These are phyloP conservation scores for Quercus rubra DNA, from an alignment of 306 rosid genomes.

Conservation along the genomic window DNA sequence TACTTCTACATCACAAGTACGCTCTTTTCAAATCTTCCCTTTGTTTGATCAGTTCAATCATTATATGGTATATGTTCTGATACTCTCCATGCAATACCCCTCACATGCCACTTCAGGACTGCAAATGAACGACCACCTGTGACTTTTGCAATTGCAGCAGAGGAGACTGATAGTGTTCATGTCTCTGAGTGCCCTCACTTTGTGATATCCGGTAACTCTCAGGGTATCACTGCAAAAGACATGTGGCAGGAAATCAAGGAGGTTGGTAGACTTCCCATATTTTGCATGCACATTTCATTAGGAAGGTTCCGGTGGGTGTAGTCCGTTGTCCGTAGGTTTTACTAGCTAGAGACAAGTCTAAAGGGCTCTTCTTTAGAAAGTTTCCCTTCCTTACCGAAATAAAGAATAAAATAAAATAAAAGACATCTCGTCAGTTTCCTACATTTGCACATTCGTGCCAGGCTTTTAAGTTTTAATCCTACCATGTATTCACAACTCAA, in stretches of 20 bases:
- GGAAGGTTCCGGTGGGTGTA: neutral
- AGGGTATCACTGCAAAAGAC: slow-evolving; percentile 71
- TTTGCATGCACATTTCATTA: neutral
- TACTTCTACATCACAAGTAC: slow-evolving; percentile 85
- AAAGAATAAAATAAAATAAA: too few relatives aligned
- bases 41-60: slow-evolving; percentile 13
- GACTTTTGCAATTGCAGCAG: slow-evolving; percentile 89
- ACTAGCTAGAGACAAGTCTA: too few relatives aligned
- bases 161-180: slow-evolving; percentile 66
- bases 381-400: too few relatives aligned
- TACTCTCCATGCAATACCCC: neutral
- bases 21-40: slow-evolving; percentile 19
- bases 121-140: slow-evolving; percentile 58
- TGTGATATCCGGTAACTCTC: slow-evolving; percentile 65
- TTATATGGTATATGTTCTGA: neutral
- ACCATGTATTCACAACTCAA: neutral
- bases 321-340: too few relatives aligned
- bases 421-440: slow-evolving; percentile 4
- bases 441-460: neutral
- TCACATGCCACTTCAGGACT: slow-evolving; percentile 50
- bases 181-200: slow-evolving; percentile 84
- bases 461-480: neutral
- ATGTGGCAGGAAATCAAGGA: slow-evolving; percentile 89
- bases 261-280: slow-evolving; percentile 36
- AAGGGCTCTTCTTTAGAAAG: too few relatives aligned